These are phyloP conservation scores for Thielaviopsis punctulata DNA, from an alignment of 2,329 filamentous ascomycete species.

Conservation along the genomic window DNA sequence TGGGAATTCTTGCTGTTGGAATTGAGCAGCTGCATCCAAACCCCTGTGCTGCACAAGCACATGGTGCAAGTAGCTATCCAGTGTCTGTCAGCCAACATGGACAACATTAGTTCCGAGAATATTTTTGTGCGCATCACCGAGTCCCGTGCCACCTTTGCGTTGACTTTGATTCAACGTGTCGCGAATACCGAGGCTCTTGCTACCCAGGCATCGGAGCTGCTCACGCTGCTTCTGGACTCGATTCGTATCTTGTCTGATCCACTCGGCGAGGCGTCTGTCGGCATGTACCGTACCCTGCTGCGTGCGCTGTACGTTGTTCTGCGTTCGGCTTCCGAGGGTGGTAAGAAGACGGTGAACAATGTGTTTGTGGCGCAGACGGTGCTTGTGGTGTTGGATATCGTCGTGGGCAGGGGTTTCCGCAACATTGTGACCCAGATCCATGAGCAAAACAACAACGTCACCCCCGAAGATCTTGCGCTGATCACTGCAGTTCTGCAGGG, in stretches of 20 bases:
- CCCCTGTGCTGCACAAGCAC: slow-evolving; percentile 42
- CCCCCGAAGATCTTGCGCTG: slow-evolving; percentile 66
- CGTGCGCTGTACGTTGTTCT: slow-evolving; percentile 74
- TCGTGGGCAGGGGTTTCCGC: slow-evolving; percentile 69
- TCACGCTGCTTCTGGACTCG: slow-evolving; percentile 33
- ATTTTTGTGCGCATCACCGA: slow-evolving; percentile 69
- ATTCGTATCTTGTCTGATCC: slow-evolving; percentile 37
- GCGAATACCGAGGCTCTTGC: slow-evolving; percentile 37
- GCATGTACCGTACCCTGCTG: slow-evolving; percentile 69
- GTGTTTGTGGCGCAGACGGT: slow-evolving; percentile 39
- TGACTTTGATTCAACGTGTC: slow-evolving; percentile 67
- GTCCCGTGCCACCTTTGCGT: slow-evolving; percentile 60
- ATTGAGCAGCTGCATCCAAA: slow-evolving; percentile 47
- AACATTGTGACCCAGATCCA: slow-evolving; percentile 69
- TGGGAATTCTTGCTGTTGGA: slow-evolving; percentile 84
- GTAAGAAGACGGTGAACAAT: slow-evolving; percentile 15
- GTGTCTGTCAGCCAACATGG: slow-evolving; percentile 63
- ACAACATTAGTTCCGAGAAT: slow-evolving; percentile 52
- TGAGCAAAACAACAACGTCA: slow-evolving; percentile 34
- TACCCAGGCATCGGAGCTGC: slow-evolving; percentile 33
- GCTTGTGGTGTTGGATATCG: slow-evolving; percentile 61
- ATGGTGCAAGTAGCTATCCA: slow-evolving; percentile 60
- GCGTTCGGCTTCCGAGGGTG: slow-evolving; percentile 36
- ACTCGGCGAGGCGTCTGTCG: slow-evolving; percentile 32
- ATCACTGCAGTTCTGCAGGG: slow-evolving; percentile 79